Percentiles rank a stretch among this genome's conserved stretches.
Evolutionary conservation across 306 rosid species (phyloP).

Genomic region (Fragaria nilgerrensis): DNA sequence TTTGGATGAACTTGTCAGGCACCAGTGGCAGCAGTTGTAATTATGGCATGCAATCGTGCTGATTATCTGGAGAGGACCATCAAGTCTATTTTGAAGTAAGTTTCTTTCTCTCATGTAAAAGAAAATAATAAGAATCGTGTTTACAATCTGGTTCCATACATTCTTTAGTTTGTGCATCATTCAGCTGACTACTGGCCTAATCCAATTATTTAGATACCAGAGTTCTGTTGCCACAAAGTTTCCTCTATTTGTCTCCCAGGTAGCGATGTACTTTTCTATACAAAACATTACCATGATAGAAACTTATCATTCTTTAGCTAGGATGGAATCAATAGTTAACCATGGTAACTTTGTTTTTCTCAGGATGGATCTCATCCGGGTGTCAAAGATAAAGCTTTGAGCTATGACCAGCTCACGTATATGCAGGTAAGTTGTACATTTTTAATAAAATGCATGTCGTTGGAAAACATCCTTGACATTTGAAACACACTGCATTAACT

Average conservation of each 20-base stretch:
- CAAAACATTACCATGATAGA: background rate
- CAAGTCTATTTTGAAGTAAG: constrained; percentile 75
- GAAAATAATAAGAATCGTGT: constrained; percentile 24
- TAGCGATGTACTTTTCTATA: constrained; percentile 33
- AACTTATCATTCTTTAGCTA: constrained; percentile 20
- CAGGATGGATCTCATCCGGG: constrained; percentile 80
- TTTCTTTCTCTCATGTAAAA: background rate
- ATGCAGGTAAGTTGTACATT: constrained; percentile 67
- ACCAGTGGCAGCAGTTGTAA: constrained; percentile 97
- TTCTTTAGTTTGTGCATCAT: constrained; percentile 17
- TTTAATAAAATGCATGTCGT: background rate
- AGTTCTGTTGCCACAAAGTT: constrained; percentile 65
- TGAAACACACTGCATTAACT: background rate
- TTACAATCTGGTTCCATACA: constrained; percentile 8
- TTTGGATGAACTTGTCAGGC: constrained; percentile 50
- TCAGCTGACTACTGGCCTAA: constrained; percentile 30
- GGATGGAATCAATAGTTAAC: constrained; percentile 17
- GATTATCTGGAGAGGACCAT: constrained; percentile 91
- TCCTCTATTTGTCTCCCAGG: constrained; percentile 97
- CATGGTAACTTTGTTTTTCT: constrained; percentile 19
- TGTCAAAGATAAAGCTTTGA: constrained; percentile 75
- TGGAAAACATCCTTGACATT: background rate
- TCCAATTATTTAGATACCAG: constrained; percentile 61
- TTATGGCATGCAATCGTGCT: constrained; percentile 98
- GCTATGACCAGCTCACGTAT: constrained; percentile 72